Evolutionary conservation across 768 basidiomycete genomes (phyloP).

Genomic region (Suillus alpinus): DNA sequence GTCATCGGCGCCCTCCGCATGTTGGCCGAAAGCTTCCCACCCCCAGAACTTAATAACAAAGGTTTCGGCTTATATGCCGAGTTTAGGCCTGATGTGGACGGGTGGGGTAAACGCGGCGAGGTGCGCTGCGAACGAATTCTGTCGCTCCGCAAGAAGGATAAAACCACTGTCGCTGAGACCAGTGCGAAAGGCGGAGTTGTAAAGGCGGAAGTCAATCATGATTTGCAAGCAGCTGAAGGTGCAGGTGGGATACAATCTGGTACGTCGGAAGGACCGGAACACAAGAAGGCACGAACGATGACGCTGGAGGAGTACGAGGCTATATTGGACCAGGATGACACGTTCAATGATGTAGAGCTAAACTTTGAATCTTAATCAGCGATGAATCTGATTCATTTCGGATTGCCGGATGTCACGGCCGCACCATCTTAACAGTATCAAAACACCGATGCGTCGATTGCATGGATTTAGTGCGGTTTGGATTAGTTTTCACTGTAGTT

Average conservation of each 20-base stretch:
- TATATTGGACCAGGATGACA: constrained; percentile 43
- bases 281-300: constrained; percentile 41
- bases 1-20: constrained; percentile 76
- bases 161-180: constrained; percentile 6
- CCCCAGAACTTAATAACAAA: constrained; percentile 55
- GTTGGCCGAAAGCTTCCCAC: constrained; percentile 57
- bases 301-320: constrained; percentile 55
- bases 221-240: constrained; percentile 2
- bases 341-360: constrained; percentile 45
- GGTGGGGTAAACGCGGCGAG: constrained; percentile 84
- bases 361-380: constrained; percentile 12
- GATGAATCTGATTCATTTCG: constrained; percentile 12
- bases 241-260: constrained; percentile 5
- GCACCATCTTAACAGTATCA: neutral
- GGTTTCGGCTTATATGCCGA: constrained; percentile 83
- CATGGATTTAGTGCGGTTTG: neutral
- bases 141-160: constrained; percentile 42
- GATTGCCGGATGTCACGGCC: neutral
- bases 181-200: constrained; percentile 10
- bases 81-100: constrained; percentile 78
- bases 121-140: constrained; percentile 71
- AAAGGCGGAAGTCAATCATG: constrained; percentile 19
- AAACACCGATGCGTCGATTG: neutral
- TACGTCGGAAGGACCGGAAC: constrained; percentile 23
- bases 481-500: neutral